phyloP scores from a whole-genome alignment of 805 yeast genomes.

The Scheffersomyces lignosus region DNA sequence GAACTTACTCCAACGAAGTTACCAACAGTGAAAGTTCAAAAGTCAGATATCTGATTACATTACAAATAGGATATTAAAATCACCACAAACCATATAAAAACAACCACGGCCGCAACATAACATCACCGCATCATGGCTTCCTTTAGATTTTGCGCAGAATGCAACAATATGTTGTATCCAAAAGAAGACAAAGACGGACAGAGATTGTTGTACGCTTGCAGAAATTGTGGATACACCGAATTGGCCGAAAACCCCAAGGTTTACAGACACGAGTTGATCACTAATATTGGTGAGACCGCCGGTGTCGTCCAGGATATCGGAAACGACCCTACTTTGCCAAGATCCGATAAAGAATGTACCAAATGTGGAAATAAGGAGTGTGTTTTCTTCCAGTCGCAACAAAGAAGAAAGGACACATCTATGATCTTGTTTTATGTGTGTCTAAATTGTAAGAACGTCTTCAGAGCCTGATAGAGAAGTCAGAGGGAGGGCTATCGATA shows the following conservation, averaged over 20 bases:
- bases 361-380: conserved; percentile 83
- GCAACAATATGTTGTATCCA: conserved; percentile 98
- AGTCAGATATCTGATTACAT: too few relatives aligned
- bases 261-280: conserved; percentile 87
- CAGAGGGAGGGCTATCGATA: too few relatives aligned
- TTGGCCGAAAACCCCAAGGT: conserved; percentile 85
- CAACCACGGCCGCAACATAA: too few relatives aligned
- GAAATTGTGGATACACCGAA: conserved; percentile 93
- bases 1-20: too few relatives aligned
- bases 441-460: conserved; percentile 78
- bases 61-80: too few relatives aligned
- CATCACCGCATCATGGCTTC: conserved; percentile 62
- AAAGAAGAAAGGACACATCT: conserved; percentile 89
- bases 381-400: conserved; percentile 96
- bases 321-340: conserved; percentile 94
- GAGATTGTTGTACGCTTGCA: conserved; percentile 82
- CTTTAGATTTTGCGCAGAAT: conserved; percentile 93
- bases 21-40: too few relatives aligned
- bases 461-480: conserved; percentile 34
- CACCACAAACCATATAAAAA: too few relatives aligned
- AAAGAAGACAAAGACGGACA: conserved; percentile 84
- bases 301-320: conserved; percentile 97
- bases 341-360: conserved; percentile 93
- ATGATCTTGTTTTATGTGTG: conserved; percentile 96
- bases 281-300: conserved; percentile 93